Conservation (phyloP, 208 protist genomes). For the Wallacemonas sp. region DNA sequence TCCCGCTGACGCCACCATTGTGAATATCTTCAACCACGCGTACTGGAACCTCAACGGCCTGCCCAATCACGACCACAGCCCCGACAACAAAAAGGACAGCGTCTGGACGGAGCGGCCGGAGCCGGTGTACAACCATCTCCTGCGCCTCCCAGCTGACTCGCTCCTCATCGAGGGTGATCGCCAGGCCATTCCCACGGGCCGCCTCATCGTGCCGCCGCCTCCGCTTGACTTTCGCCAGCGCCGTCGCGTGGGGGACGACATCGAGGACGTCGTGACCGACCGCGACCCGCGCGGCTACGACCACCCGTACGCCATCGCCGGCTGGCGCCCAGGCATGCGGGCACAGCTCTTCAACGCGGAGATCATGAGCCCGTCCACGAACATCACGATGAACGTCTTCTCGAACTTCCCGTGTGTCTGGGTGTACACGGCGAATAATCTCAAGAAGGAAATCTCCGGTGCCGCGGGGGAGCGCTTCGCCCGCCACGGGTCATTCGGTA, state of each 20-base stretch:
- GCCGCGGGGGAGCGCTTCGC: conserved; percentile 46
- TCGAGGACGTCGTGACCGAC: conserved; percentile 33
- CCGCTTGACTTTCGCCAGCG: conserved; percentile 44
- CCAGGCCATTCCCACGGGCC: conserved; percentile 44
- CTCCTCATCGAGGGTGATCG: conserved; percentile 35
- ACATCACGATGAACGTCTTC: conserved; percentile 59
- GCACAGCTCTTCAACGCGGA: conserved; percentile 45
- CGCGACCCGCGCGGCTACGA: conserved; percentile 65
- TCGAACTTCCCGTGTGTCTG: conserved; percentile 61
- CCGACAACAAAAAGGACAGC: conserved; percentile 6
- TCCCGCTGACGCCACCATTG: conserved; percentile 33
- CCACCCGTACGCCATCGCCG: conserved; percentile 44
- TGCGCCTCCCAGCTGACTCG: conserved; percentile 29
- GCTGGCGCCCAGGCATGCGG: conserved; percentile 32
- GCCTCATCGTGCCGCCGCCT: conserved; percentile 26
- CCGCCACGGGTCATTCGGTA: conserved; percentile 37
- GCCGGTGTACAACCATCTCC: conserved; percentile 46
- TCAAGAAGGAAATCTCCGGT: conserved; percentile 38
- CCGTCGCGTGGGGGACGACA: conserved; percentile 34
- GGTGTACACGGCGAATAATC: conserved; percentile 77
- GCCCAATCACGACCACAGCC: conserved; percentile 18
- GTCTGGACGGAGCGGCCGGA: conserved; percentile 20
- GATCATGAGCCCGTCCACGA: conserved; percentile 40
- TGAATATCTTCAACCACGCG: conserved; percentile 66
- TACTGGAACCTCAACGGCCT: conserved; percentile 73